These are phyloP conservation scores for Teratosphaeria pseudoeucalypti DNA, from an alignment of 2,329 filamentous ascomycete genomes.

Conservation along the genomic window DNA sequence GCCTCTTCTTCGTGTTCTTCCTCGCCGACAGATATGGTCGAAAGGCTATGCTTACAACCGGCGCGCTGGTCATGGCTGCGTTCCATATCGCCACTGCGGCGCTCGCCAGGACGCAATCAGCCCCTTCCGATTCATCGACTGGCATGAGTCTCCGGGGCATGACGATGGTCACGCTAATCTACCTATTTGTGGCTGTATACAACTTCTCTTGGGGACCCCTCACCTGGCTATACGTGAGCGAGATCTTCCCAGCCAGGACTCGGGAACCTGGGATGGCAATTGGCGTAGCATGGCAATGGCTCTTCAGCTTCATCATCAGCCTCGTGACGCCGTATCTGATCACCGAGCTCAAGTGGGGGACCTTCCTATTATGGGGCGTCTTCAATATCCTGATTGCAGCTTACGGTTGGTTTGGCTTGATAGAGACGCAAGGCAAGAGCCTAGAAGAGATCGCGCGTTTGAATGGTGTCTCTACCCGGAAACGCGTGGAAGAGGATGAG, in stretches of 20 bases:
- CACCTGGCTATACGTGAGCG: conserved; percentile 40
- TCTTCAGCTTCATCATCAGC: conserved; percentile 40
- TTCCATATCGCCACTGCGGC: conserved; percentile 26
- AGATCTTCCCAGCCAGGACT: conserved; percentile 41
- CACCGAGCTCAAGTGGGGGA: conserved; percentile 37
- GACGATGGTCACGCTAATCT: conserved; percentile 44
- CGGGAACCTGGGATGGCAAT: conserved; percentile 40
- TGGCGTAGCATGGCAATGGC: conserved; percentile 41
- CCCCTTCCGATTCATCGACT: conserved; percentile 5
- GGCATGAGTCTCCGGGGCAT: conserved; percentile 31
- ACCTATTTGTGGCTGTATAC: conserved; percentile 45
- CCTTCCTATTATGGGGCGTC: conserved; percentile 38
- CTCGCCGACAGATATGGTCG: conserved; percentile 42
- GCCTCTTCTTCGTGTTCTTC: conserved; percentile 42
- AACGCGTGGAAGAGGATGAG: neutral
- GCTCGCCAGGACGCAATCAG: conserved; percentile 20
- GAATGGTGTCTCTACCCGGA: neutral
- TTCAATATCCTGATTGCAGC: conserved; percentile 34
- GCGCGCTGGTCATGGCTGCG: conserved; percentile 24
- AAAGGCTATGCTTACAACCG: conserved; percentile 22
- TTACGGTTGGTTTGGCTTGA: conserved; percentile 27
- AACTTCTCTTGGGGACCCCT: conserved; percentile 44
- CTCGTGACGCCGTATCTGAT: conserved; percentile 41
- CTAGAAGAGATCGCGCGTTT: conserved; percentile 21
- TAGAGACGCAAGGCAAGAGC: conserved; percentile 26